phyloP scores from a whole-genome alignment of 1,139 yeast genomes.

The Sugiyamaella sp. region DNA sequence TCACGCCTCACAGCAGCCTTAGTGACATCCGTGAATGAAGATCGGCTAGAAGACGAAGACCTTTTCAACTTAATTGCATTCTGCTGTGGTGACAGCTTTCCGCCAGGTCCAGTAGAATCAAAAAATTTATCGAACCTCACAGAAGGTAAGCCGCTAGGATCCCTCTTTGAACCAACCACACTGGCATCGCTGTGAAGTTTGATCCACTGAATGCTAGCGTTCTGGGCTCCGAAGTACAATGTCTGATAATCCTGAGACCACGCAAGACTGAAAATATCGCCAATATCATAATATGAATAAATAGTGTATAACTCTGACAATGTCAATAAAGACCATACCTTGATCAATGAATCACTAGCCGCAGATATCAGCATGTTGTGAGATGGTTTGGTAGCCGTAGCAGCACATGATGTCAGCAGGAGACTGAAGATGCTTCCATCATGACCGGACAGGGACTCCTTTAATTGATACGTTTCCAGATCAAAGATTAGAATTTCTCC shows the following conservation, averaged over 20 bases:
- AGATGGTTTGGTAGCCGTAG: background rate
- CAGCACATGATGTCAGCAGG: conserved; percentile 47
- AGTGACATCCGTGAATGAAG: conserved; percentile 14
- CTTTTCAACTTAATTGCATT: conserved; percentile 21
- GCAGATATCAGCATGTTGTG: conserved; percentile 66
- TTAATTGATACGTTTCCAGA: conserved; percentile 60
- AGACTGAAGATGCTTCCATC: conserved; percentile 75
- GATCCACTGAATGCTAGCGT: conserved; percentile 83
- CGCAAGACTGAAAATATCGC: conserved; percentile 84
- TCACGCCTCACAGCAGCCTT: background rate
- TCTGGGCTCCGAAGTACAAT: conserved; percentile 86
- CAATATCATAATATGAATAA: conserved; percentile 84
- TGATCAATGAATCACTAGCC: conserved; percentile 86
- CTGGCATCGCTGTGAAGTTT: conserved; percentile 43
- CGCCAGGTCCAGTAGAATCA: conserved; percentile 89
- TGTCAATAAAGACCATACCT: conserved; percentile 69
- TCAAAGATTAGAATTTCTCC: conserved; percentile 79
- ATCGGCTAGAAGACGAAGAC: conserved; percentile 4
- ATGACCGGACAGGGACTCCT: conserved; percentile 55
- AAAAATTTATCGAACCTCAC: conserved; percentile 83
- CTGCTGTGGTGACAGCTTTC: conserved; percentile 48
- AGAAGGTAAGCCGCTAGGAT: conserved; percentile 59
- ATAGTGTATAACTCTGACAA: conserved; percentile 57
- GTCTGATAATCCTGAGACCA: conserved; percentile 66
- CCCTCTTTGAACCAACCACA: conserved; percentile 20